phyloP scores from a whole-genome alignment of 495 filamentous ascomycete species.

The Penicilliopsis zonata region DNA sequence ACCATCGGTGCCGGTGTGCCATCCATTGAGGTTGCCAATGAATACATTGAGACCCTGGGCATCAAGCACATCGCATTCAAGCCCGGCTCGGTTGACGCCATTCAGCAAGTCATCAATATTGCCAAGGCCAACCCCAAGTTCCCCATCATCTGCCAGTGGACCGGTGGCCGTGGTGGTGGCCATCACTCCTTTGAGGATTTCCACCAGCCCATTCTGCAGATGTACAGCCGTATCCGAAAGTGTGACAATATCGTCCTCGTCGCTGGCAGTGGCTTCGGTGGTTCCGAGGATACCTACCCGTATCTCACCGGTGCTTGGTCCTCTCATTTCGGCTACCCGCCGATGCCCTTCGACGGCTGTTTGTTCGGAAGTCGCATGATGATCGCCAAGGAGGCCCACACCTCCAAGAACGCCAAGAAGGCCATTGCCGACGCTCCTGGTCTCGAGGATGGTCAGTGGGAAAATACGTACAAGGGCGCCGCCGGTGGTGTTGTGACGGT shows the following conservation, averaged over 20 bases:
- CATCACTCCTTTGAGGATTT: conserved; percentile 96
- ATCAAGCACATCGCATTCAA: conserved; percentile 95
- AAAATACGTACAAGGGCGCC: conserved; percentile 88
- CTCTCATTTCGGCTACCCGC: conserved; percentile 69
- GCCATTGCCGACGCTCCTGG: conserved; percentile 88
- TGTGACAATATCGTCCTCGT: conserved; percentile 79
- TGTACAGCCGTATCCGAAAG: conserved; percentile 76
- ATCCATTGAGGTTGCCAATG: conserved; percentile 84
- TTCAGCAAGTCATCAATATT: conserved; percentile 84
- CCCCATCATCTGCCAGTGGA: conserved; percentile 89
- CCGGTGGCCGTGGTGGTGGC: conserved; percentile 83
- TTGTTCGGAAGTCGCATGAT: conserved; percentile 89
- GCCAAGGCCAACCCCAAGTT: conserved; percentile 84
- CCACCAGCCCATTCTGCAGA: conserved; percentile 81
- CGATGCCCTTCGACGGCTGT: conserved; percentile 89
- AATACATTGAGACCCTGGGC: conserved; percentile 88
- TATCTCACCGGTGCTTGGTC: conserved; percentile 88
- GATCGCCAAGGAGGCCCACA: conserved; percentile 91
- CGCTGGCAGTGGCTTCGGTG: conserved; percentile 87
- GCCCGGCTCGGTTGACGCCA: conserved; percentile 79
- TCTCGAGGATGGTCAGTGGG: conserved; percentile 82
- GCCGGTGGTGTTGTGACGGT: conserved; percentile 96
- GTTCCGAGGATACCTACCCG: conserved; percentile 82
- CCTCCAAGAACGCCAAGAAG: conserved; percentile 84
- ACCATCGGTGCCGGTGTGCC: conserved; percentile 93